Percentiles rank a stretch among this genome's conserved stretches.
phyloP scores from a whole-genome alignment of 2,329 filamentous ascomycete species.

The Aspergillus quadrilineatus region DNA sequence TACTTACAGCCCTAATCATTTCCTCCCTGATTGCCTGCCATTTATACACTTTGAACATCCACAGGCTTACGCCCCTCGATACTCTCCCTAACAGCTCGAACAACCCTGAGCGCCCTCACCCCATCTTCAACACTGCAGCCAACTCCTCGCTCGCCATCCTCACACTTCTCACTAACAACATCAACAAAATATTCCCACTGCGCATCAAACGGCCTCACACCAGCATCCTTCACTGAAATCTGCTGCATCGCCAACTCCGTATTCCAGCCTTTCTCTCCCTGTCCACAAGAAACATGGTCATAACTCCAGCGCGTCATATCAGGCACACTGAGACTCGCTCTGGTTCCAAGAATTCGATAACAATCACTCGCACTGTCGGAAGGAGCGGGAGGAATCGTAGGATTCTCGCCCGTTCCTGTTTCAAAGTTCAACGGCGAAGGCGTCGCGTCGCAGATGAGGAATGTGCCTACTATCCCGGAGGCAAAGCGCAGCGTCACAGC shows the following conservation, averaged over 20 bases:
- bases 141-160: slow-evolving; percentile 45
- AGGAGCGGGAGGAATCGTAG: slow-evolving; percentile 45
- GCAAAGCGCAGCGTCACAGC: slow-evolving; percentile 55
- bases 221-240: slow-evolving; percentile 27
- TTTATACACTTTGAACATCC: slow-evolving; percentile 20
- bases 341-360: slow-evolving; percentile 57
- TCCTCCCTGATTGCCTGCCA: too few relatives aligned
- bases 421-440: slow-evolving; percentile 58
- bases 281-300: slow-evolving; percentile 17
- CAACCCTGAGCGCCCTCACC: slow-evolving; percentile 53
- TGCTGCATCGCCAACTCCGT: slow-evolving; percentile 35
- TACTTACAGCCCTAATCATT: too few relatives aligned
- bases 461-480: slow-evolving; percentile 57
- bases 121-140: slow-evolving; percentile 53
- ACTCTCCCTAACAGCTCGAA: slow-evolving; percentile 51
- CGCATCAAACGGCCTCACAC: slow-evolving; percentile 50
- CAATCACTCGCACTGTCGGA: slow-evolving; percentile 41
- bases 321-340: slow-evolving; percentile 54
- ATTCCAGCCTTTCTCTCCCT: slow-evolving; percentile 45
- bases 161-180: slow-evolving; percentile 42
- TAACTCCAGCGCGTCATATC: slow-evolving; percentile 56
- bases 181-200: slow-evolving; percentile 54
- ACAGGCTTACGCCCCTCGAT: slow-evolving; percentile 41
- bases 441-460: slow-evolving; percentile 55
- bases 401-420: slow-evolving; percentile 59